Base-by-base conservation (phyloP, 202 grass and related monocot species). In the Eragrostis tef region DNA sequence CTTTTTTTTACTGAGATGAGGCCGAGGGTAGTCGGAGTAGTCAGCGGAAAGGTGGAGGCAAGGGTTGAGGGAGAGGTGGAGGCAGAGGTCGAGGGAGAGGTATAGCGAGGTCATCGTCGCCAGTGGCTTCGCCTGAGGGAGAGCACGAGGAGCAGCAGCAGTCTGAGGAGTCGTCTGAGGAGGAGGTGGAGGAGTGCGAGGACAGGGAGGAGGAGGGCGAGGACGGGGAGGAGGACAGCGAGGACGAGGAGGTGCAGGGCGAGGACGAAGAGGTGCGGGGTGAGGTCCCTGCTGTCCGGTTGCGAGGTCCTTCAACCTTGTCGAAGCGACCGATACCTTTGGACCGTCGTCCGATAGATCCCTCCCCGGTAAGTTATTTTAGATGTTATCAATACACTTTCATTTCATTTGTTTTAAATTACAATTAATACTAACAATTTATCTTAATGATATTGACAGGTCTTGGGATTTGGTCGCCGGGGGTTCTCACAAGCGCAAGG, bases 111-210 rank as follows among this genome's bases (percentile, higher is more conserved):
- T 20, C 54, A 11, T 6, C 17, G 6, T 22, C 3, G 16, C n/a
- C 19, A 0, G 0, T 0, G 20, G 20, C 0, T 6, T 3, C n/a
- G 54, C 0, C 2, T 22, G 20, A 22, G 24, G 20, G 1, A 1
- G 54, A 34, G 31, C 31, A 34, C 4, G 31, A 34, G 31, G 4
- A 34, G 31, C 31, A 34, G 31, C 31, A 34, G 31, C 2, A 34
- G 31, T 34, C 31, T 34, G 31, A 34, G 31, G 31, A 34, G 4
- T 34, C 31, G 31, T 34, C 31, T 34, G 31, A 34, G 31, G 31
- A 34, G 31, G 19, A 56, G 52, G 52, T 3, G 17, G 52, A 56
- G 52, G 22, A 11, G 22, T 22, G 4, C 31, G 17, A 9, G 4
- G 60, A 3, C 3, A 6, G 6, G 41, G 41, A 42, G 41, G 41